A percentile compares a stretch with the other conserved stretches of the same genome.
These are phyloP conservation scores for Saccharomyces jurei DNA, from an alignment of 805 yeast species.

Conservation along the genomic window DNA sequence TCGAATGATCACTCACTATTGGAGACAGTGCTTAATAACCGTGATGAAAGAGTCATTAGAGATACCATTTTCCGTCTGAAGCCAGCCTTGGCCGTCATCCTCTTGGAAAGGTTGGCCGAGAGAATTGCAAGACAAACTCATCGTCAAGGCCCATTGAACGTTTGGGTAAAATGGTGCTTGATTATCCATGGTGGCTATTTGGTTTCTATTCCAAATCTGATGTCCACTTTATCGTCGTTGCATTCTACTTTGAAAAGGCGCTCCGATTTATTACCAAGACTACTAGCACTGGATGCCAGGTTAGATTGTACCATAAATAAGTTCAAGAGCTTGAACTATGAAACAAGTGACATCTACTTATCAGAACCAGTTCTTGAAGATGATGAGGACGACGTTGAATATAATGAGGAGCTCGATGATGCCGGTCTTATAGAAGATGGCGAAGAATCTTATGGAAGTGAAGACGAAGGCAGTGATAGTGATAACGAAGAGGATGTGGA, in stretches of 20 bases:
- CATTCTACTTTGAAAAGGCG: constrained; percentile 60
- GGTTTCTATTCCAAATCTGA: constrained; percentile 38
- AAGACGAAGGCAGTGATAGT: constrained; percentile 29
- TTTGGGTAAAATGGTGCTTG: constrained; percentile 86
- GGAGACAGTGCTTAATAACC: constrained; percentile 64
- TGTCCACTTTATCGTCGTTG: constrained; percentile 51
- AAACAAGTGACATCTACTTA: constrained; percentile 30
- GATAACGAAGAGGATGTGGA: constrained; percentile 32
- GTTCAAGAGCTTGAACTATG: constrained; percentile 46
- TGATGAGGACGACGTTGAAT: constrained; percentile 45
- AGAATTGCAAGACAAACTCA: constrained; percentile 51
- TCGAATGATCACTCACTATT: constrained; percentile 79
- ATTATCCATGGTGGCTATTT: constrained; percentile 72
- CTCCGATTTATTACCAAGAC: constrained; percentile 58
- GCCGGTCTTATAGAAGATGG: constrained; percentile 41
- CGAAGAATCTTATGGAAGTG: constrained; percentile 33
- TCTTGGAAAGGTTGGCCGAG: constrained; percentile 55
- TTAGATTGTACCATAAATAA: constrained; percentile 62
- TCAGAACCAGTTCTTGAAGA: constrained; percentile 33
- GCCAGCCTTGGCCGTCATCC: constrained; percentile 43
- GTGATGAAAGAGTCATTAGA: constrained; percentile 45
- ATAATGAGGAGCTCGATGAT: constrained; percentile 55
- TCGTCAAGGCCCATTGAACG: constrained; percentile 42
- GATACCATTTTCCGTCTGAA: constrained; percentile 49
- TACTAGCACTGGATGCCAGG: constrained; percentile 76